Percentiles rank a stretch among this genome's conserved stretches.
Conservation (phyloP, 768 basidiomycete genomes). For the Pisolithus tinctorius region DNA sequence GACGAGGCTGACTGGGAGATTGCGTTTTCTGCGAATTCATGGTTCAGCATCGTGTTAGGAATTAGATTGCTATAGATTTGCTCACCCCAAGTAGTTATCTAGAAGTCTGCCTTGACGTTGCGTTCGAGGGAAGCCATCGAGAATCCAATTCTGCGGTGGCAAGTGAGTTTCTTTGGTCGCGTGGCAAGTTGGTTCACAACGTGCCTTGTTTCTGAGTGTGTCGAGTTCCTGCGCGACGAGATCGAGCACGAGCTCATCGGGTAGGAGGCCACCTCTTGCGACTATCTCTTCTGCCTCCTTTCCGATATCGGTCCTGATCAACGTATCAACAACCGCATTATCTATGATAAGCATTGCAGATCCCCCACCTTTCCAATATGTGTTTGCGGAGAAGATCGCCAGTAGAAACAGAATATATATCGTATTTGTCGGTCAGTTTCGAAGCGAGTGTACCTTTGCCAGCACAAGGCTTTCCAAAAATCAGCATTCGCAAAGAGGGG, state of each 20-base stretch:
- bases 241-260: slow-evolving; percentile 72
- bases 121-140: slow-evolving; percentile 90
- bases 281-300: slow-evolving; percentile 71
- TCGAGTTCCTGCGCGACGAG: slow-evolving; percentile 68
- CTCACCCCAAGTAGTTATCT: slow-evolving; percentile 64
- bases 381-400: slow-evolving; percentile 82
- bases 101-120: slow-evolving; percentile 71
- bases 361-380: slow-evolving; percentile 53
- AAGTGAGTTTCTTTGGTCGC: slow-evolving; percentile 2
- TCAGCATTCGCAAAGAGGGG: slow-evolving; percentile 37
- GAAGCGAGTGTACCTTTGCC: slow-evolving; percentile 79
- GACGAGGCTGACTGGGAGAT: slow-evolving; percentile 65
- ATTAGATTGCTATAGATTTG: not conserved
- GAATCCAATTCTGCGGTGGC: slow-evolving; percentile 66
- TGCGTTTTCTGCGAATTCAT: slow-evolving; percentile 41
- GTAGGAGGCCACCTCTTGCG: slow-evolving; percentile 65
- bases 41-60: not conserved
- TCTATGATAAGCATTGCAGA: not conserved
- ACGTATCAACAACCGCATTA: not conserved
- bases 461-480: slow-evolving; percentile 57
- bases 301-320: slow-evolving; percentile 61
- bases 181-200: slow-evolving; percentile 13
- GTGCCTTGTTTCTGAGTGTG: slow-evolving; percentile 52
- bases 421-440: slow-evolving; percentile 67
- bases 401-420: slow-evolving; percentile 68